Evolutionary conservation across 2,329 filamentous ascomycete species (phyloP), one percentile per base, ranked within the genome.

Genomic region (Teratosphaeriaceae sp.): DNA sequence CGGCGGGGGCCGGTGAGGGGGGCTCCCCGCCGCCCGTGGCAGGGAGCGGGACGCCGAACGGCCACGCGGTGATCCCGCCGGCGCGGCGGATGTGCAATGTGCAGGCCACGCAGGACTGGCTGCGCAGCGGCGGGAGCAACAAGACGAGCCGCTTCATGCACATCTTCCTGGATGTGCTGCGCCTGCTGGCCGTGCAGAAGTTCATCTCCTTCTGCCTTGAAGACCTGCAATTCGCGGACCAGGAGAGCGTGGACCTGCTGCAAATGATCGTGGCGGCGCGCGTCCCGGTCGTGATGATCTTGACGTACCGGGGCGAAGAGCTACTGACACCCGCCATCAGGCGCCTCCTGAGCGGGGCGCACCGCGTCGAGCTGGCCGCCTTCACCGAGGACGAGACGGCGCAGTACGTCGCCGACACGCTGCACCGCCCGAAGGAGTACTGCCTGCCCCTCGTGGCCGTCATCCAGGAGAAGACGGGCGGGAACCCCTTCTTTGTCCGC

Each of bases 161-260:
- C 58, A 89, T 86, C 1, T 90, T 94, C 54, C 69, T 95, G 35
- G 89, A 96, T 53, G 83, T 95, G 8, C 65, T 96, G 39, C 79
- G 86, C 40, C 78, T 94, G 31, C 81, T 97, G 43, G 84, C 87
- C 0, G 74, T 82, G 16, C 82, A 89, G 60, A 92, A 89, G 55
- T 81, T 95, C 55, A 88, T 95, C 42, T 94, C 87, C 57, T 82
- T 95, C 54, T 88, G 82, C 54, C 67, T 96, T 21, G 90, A 96
- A 57, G 90, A 96, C 63, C 68, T 96, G 23, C 88, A 96, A 55
- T 92, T 88, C 62, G 88, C 88, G 5, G 90, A 96, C 59, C 79
- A 84, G 20, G 90, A 96, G 62, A 92, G 85, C 12, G 68, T 92
- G 37, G 87, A 94, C 45, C 71, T 96, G 40, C 82, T 96, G 29